Conservation (phyloP, 371 early-diverging fungal genomes). For the Nematocida homosporus region DNA sequence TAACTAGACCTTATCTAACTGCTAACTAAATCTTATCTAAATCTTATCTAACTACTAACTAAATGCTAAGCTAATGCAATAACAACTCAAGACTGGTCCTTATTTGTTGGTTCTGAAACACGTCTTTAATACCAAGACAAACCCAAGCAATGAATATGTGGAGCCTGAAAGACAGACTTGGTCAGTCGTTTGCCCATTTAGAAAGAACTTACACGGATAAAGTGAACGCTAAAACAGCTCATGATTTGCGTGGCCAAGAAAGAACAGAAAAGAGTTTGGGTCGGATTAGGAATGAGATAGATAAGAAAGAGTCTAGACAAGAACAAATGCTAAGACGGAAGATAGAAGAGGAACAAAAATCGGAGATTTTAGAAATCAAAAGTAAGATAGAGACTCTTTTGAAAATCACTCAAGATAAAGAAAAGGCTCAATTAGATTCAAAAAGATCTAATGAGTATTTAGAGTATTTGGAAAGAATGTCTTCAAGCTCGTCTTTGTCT, state of each 20-base stretch:
- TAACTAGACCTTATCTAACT: too few relatives aligned
- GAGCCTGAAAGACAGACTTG: constrained; percentile 37
- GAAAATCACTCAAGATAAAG: not conserved
- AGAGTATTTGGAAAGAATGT: too few relatives aligned
- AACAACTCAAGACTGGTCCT: not conserved
- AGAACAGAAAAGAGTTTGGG: not conserved
- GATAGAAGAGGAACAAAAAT: constrained; percentile 14
- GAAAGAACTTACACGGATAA: not conserved
- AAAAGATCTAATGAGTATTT: too few relatives aligned
- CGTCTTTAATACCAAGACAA: too few relatives aligned
- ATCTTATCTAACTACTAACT: too few relatives aligned
- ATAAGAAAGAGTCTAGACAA: not conserved
- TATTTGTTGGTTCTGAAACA: too few relatives aligned
- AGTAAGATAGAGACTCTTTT: not conserved
- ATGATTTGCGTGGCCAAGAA: not conserved
- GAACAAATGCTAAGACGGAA: not conserved
- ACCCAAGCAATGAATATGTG: too few relatives aligned
- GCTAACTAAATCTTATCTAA: too few relatives aligned
- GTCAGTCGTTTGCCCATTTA: constrained; percentile 35
- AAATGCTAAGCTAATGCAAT: too few relatives aligned
- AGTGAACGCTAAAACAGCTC: not conserved
- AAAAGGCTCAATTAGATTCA: too few relatives aligned
- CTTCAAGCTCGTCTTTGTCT: too few relatives aligned
- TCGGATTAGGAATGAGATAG: too few relatives aligned
- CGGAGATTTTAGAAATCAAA: not conserved